Evolutionary conservation across 768 basidiomycete genomes (phyloP).

Genomic region (Porphyrellus cyaneotinctus): DNA sequence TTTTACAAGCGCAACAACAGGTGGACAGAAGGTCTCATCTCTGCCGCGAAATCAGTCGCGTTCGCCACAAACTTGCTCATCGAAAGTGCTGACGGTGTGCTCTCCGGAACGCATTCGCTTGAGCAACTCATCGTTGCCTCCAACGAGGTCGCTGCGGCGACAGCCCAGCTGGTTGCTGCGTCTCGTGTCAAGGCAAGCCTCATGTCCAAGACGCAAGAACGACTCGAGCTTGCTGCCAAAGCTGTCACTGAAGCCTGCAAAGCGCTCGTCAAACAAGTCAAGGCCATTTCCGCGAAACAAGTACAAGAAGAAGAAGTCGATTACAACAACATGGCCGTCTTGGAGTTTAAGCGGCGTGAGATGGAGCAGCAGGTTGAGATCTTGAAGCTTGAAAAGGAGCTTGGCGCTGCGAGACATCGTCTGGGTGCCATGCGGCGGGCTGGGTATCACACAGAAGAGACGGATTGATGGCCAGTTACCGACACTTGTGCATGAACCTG

Average conservation of each 20-base stretch:
- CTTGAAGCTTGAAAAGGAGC: conserved; percentile 90
- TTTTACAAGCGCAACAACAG: conserved; percentile 99
- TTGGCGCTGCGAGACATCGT: conserved; percentile 80
- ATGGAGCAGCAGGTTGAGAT: conserved; percentile 99
- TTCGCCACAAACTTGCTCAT: conserved; percentile 95
- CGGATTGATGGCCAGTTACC: conserved; percentile 41
- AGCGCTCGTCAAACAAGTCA: conserved; percentile 94
- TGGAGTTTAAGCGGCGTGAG: conserved; percentile 96
- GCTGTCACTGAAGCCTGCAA: conserved; percentile 97
- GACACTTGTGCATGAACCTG: neutral
- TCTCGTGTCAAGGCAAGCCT: conserved; percentile 97
- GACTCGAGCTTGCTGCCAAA: conserved; percentile 92
- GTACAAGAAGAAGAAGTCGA: conserved; percentile 71
- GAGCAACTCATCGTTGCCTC: conserved; percentile 99
- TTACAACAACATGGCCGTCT: conserved; percentile 86
- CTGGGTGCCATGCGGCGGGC: conserved; percentile 84
- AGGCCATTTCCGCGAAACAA: conserved; percentile 86
- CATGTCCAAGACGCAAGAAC: conserved; percentile 98
- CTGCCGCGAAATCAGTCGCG: conserved; percentile 95
- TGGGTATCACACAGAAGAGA: conserved; percentile 86
- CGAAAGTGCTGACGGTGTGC: conserved; percentile 95
- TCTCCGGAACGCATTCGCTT: conserved; percentile 92
- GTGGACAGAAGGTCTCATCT: conserved; percentile 99
- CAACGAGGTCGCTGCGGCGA: conserved; percentile 95
- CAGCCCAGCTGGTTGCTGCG: conserved; percentile 97